Evolutionary conservation across 441 rosid species (phyloP).

Genomic region (California macrophylla): DNA sequence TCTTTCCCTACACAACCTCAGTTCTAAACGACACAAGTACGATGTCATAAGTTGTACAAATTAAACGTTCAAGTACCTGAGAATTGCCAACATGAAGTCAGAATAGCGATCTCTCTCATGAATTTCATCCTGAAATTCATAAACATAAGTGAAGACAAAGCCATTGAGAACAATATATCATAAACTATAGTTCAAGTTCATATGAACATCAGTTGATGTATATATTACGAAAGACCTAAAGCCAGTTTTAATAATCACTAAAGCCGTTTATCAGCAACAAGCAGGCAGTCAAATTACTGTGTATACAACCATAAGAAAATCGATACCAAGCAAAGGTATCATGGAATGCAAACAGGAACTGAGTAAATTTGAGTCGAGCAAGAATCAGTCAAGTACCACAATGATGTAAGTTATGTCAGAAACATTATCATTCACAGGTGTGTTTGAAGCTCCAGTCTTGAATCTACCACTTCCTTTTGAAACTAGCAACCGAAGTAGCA

Average conservation of each 20-base stretch:
- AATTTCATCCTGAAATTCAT: conserved; percentile 69
- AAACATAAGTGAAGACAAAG: background rate
- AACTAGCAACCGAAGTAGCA: conserved; percentile 72
- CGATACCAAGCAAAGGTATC: background rate
- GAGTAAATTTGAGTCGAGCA: background rate
- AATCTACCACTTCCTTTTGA: conserved; percentile 37
- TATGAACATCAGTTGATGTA: background rate
- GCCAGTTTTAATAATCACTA: background rate
- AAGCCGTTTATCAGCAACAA: background rate
- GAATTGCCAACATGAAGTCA: conserved; percentile 80
- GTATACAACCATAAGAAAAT: background rate
- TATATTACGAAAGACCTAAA: background rate
- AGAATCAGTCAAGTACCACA: conserved; percentile 49
- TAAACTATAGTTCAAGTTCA: background rate
- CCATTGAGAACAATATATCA: conserved; percentile 1
- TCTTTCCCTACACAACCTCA: background rate
- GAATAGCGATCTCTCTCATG: conserved; percentile 95
- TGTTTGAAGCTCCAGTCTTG: conserved; percentile 25
- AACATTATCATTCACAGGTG: conserved; percentile 26
- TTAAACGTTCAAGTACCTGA: conserved; percentile 45
- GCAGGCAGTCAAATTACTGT: background rate
- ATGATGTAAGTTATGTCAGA: conserved; percentile 80
- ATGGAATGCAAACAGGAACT: background rate
- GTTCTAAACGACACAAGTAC: background rate
- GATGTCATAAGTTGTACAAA: background rate